Conservation (phyloP, 805 yeast species). For the Sugiyamaella qingdaonensis region DNA sequence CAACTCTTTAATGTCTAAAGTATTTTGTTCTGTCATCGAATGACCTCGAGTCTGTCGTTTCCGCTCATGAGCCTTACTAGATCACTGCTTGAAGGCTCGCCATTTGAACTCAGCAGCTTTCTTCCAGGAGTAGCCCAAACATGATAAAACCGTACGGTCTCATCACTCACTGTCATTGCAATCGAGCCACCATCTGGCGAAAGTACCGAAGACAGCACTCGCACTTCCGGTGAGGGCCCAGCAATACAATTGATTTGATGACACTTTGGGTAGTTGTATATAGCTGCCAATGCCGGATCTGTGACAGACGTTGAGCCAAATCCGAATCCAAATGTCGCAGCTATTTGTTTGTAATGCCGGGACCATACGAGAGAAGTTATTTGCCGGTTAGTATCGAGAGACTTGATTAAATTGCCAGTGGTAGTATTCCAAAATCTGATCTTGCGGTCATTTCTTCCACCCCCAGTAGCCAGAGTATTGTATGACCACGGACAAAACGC, state of each 20-base stretch:
- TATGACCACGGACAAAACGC: constrained; percentile 91
- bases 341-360: constrained; percentile 53
- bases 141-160: constrained; percentile 68
- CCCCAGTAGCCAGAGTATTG: constrained; percentile 81
- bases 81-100: too few relatives aligned
- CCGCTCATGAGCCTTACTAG: too few relatives aligned
- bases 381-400: constrained; percentile 61
- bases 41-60: neutral
- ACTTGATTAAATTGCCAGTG: constrained; percentile 65
- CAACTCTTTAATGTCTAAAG: constrained; percentile 20
- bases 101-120: too few relatives aligned
- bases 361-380: constrained; percentile 82
- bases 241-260: constrained; percentile 45
- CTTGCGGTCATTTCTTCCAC: constrained; percentile 78
- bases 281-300: constrained; percentile 49
- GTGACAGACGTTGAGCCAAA: constrained; percentile 34
- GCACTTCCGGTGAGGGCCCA: constrained; percentile 38
- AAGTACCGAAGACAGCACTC: constrained; percentile 62
- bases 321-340: constrained; percentile 81
- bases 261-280: constrained; percentile 68
- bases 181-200: constrained; percentile 62
- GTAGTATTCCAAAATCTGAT: constrained; percentile 83
- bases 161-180: constrained; percentile 75
- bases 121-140: constrained; percentile 48
- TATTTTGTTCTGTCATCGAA: constrained; percentile 27